Evolutionary conservation across 2,329 filamentous ascomycete species (phyloP).

Genomic region (Pseudocercospora musae): DNA sequence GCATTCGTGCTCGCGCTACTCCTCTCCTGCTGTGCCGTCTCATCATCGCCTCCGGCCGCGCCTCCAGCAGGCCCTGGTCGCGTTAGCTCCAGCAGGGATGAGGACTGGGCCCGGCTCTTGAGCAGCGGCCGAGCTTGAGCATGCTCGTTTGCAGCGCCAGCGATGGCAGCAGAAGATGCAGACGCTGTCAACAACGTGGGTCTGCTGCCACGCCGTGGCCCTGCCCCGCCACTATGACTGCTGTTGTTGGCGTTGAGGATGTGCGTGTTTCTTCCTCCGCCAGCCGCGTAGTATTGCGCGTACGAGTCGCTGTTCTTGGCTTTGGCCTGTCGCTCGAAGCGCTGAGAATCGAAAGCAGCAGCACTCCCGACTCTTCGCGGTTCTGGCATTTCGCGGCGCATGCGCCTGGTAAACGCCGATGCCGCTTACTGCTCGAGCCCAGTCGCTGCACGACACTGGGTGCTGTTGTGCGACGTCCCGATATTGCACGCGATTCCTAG

Average conservation of each 20-base stretch:
- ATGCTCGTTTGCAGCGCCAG: conserved; percentile 1
- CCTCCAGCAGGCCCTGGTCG: not conserved
- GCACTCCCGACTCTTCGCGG: not conserved
- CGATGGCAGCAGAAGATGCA: not conserved
- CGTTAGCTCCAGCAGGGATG: conserved; percentile 6
- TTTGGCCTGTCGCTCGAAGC: conserved; percentile 24
- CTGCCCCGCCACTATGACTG: conserved; percentile 8
- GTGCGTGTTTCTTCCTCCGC: conserved; percentile 12
- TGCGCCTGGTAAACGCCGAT: not conserved
- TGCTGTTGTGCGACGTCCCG: not conserved
- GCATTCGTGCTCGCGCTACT: not conserved
- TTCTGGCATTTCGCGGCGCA: conserved; percentile 2
- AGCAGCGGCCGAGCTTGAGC: not conserved
- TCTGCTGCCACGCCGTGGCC: conserved; percentile 4
- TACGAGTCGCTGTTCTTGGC: conserved; percentile 28
- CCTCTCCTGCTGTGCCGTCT: not conserved
- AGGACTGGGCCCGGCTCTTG: conserved; percentile 11
- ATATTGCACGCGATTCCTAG: not conserved
- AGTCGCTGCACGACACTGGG: not conserved
- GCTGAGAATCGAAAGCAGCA: conserved; percentile 14
- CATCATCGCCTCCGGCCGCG: conserved; percentile 2
- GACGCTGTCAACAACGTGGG: not conserved
- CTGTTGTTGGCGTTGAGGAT: conserved; percentile 13
- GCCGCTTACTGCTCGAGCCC: conserved; percentile 1
- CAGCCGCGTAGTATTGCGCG: conserved; percentile 14